Evolutionary conservation across 2,329 filamentous ascomycete genomes (phyloP), one percentile per base, ranked within the genome.

Genomic region (Stylonectria norvegica): DNA sequence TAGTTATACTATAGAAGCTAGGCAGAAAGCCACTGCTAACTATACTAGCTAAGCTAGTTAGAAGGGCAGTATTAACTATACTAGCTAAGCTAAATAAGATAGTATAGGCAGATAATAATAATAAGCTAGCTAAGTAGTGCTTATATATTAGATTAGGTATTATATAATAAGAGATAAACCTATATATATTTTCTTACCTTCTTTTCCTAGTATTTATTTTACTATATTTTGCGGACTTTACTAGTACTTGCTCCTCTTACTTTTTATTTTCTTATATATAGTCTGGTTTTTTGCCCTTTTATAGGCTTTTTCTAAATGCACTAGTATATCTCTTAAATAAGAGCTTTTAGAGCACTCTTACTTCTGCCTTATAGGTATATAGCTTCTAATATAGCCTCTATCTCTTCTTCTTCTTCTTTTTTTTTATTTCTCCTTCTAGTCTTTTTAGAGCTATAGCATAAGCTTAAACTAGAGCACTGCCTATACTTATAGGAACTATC

Each of bases 291-390:
- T 38, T 31, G 30, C 18, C 14, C 5, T 8, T 5, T 30, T 38
- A 38, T 38, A 25, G 22, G 8, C 22, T 25, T 12, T 25, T 8
- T 8, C 12, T 8, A 36, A 10, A 20, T 36, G 27, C 30, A 42
- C 16, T 33, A 32, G 16, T 37, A 23, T 23, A 20, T 38, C 34
- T 34, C 38, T 25, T 38, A 14, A 34, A 38, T 43, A 19, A 38
- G 25, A 22, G 15, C 38, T 16, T 30, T 29, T 15, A 37, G 17
- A 5, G 14, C 22, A 11, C 5, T 33, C 12, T 20, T 17, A 23
- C 31, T 8, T 34, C 4, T 34, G 34, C 34, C 14, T 20, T 18
- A 17, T 2, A 15, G 8, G 7, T 25, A 8, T 25, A 25, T 25
- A 25, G 7, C 7, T 25, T 12, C 10, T 9, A 17, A 5, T 6